Evolutionary conservation across 2,329 filamentous ascomycete genomes (phyloP), one percentile per base, ranked within the genome.

Genomic region (Exophiala xenobiotica): DNA sequence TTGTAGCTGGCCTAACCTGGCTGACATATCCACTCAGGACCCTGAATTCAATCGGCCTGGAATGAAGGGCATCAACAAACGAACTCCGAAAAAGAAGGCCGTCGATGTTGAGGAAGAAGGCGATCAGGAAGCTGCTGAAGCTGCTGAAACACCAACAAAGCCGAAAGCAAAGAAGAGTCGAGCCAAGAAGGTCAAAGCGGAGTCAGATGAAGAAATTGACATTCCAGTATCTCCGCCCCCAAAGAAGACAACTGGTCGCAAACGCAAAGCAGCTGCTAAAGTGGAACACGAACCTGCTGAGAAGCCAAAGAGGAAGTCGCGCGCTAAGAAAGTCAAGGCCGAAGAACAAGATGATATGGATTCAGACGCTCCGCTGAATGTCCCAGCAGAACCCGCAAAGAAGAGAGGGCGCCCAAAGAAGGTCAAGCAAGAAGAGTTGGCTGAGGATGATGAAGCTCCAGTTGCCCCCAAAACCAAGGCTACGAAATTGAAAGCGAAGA

Each of bases 41-140:
- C 74, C 81, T 3, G 86, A 87, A 64, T 80, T 82, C 71, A 95
- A 93, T 66, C 76, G 79, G 16, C 84, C 81, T 3, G 87, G 87
- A 12, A 74, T 78, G 62, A 78, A 73, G 53, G 85, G 86, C 19
- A 88, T 87, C 64, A 82, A 81, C 27, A 63, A 64, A 38, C 66
- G 67, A 14, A 66, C 56, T 22, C 59, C 66, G 60, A 65, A 67
- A 37, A 62, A 64, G 50, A 61, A 65, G 39, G 56, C 54, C 19
- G 63, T 63, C 5, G 67, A 63, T 22, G 63, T 63, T 6, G 67
- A 63, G 8, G 69, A 71, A 5, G 67, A 70, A 41, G 59, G 49
- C 51, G 31, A 58, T 53, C 53, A 31, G 33, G 51, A 51, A 8
- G 59, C 53, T 19, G 60, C 44, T 14, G 57, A 53, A 19, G 41